Percentiles rank a stretch among this genome's conserved stretches.
phyloP scores from a whole-genome alignment of 371 early-diverging fungal species.

The Mucor sp. region DNA sequence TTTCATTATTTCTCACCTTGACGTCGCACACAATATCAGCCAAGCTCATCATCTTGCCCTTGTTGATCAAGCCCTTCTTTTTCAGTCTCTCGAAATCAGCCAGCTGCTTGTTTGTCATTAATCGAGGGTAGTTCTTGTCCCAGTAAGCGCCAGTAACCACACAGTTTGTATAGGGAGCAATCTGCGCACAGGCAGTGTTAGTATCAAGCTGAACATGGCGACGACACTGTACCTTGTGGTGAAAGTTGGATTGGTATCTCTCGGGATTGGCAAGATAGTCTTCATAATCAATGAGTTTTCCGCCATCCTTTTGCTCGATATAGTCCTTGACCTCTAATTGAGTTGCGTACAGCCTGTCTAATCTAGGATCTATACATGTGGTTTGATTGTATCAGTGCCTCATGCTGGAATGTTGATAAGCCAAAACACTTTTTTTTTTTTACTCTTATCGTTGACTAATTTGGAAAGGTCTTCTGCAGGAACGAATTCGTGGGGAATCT shows the following conservation, averaged over 20 bases:
- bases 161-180: constrained; percentile 89
- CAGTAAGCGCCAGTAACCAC: constrained; percentile 97
- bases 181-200: constrained; percentile 31
- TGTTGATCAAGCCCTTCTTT: constrained; percentile 46
- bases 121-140: constrained; percentile 86
- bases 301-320: constrained; percentile 70
- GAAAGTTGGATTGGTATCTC: constrained; percentile 82
- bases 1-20: constrained; percentile 54
- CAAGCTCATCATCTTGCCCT: constrained; percentile 78
- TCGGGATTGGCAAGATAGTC: constrained; percentile 86
- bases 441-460: constrained; percentile 70
- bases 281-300: constrained; percentile 49
- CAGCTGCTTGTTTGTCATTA: constrained; percentile 84
- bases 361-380: constrained; percentile 52
- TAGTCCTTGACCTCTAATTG: constrained; percentile 84
- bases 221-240: constrained; percentile 59
- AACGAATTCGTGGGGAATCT: constrained; percentile 91
- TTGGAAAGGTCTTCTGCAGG: constrained; percentile 77
- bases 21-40: constrained; percentile 97
- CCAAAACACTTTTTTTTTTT: constrained; percentile 23
- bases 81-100: constrained; percentile 62
- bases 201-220: not conserved
- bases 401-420: not conserved
- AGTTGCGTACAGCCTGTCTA: constrained; percentile 77
- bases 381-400: not conserved